phyloP scores from a whole-genome alignment of 2,329 filamentous ascomycete species.

The Trichoderma gracile region DNA sequence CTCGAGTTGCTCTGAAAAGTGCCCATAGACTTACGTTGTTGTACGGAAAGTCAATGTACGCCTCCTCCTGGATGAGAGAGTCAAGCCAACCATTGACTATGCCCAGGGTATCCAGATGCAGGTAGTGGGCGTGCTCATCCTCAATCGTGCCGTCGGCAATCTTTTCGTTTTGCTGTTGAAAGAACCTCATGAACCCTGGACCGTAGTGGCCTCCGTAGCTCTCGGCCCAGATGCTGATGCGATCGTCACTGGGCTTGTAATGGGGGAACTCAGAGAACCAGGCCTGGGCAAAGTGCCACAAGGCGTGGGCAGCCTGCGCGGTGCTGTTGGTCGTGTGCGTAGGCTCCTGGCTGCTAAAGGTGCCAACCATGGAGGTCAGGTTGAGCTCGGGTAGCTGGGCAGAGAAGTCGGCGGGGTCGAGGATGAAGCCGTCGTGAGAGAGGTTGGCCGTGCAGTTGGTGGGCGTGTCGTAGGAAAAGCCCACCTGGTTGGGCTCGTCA shows the following conservation, averaged over 20 bases:
- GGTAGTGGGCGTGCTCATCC: slow-evolving; percentile 48
- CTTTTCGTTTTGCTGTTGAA: slow-evolving; percentile 63
- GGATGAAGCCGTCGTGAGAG: slow-evolving; percentile 52
- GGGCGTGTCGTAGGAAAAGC: slow-evolving; percentile 64
- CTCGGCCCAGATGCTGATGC: slow-evolving; percentile 67
- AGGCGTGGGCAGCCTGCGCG: slow-evolving; percentile 54
- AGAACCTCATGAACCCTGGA: slow-evolving; percentile 59
- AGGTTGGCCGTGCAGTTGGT: slow-evolving; percentile 62
- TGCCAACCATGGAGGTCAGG: slow-evolving; percentile 41
- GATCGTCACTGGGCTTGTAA: slow-evolving; percentile 55
- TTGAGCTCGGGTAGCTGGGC: slow-evolving; percentile 42
- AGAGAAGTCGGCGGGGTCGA: slow-evolving; percentile 42
- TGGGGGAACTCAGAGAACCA: slow-evolving; percentile 60
- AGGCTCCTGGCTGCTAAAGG: slow-evolving; percentile 36
- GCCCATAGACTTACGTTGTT: slow-evolving; percentile 53
- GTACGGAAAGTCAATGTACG: slow-evolving; percentile 57
- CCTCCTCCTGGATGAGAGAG: slow-evolving; percentile 58
- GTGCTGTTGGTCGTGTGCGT: slow-evolving; percentile 50
- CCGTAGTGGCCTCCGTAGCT: slow-evolving; percentile 72
- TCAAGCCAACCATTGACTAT: slow-evolving; percentile 73
- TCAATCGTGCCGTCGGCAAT: slow-evolving; percentile 36
- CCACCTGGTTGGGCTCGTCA: slow-evolving; percentile 65
- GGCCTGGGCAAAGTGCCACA: slow-evolving; percentile 67
- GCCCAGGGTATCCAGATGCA: slow-evolving; percentile 61
- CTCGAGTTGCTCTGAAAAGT: no score